Percentiles rank a stretch among this genome's conserved stretches.
phyloP scores from a whole-genome alignment of 2,329 filamentous ascomycete genomes.

The Paracamarosporium sp. region DNA sequence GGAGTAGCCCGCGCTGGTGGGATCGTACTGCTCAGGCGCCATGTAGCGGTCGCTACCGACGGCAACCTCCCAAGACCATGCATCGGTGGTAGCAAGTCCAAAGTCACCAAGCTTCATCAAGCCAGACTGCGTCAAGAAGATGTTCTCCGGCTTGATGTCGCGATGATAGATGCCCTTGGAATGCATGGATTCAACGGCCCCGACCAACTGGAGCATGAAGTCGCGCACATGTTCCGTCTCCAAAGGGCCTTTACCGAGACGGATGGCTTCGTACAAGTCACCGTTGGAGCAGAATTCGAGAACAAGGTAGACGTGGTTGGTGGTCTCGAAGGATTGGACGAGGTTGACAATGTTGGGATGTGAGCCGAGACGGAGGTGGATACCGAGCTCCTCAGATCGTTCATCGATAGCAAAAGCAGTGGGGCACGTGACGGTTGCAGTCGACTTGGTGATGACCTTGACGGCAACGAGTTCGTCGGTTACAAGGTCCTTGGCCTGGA shows the following conservation, averaged over 20 bases:
- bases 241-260: constrained; percentile 82
- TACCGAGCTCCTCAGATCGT: constrained; percentile 78
- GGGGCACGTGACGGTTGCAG: constrained; percentile 64
- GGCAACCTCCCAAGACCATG: constrained; percentile 89
- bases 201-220: constrained; percentile 94
- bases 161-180: constrained; percentile 91
- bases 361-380: constrained; percentile 78
- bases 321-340: constrained; percentile 88
- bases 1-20: constrained; percentile 84
- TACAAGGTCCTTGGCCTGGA: constrained; percentile 81
- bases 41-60: constrained; percentile 99
- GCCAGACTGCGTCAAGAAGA: constrained; percentile 87
- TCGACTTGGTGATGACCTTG: constrained; percentile 92
- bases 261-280: constrained; percentile 97
- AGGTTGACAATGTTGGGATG: constrained; percentile 96
- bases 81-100: constrained; percentile 86
- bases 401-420: constrained; percentile 79
- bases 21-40: constrained; percentile 98
- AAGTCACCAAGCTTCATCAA: constrained; percentile 97
- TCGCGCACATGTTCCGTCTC: constrained; percentile 96
- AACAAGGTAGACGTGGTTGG: constrained; percentile 87
- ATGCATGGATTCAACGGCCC: constrained; percentile 90
- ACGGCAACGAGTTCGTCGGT: constrained; percentile 86
- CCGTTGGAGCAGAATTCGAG: constrained; percentile 95
- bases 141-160: constrained; percentile 99